Conservation (phyloP, 2,329 filamentous ascomycete genomes). For the Aspergillus alliaceus region DNA sequence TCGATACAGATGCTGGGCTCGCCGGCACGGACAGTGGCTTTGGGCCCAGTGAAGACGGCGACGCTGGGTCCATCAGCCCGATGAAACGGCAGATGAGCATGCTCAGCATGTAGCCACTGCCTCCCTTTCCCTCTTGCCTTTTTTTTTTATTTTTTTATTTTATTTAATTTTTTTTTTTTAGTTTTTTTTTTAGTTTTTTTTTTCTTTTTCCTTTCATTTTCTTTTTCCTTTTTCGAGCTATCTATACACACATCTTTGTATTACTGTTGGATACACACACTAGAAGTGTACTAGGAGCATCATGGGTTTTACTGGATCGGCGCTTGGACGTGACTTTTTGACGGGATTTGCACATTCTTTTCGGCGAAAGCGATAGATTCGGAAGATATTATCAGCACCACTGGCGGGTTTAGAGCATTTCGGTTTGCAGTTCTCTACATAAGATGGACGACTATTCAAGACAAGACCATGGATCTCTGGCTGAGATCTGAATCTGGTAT, state of each 20-base stretch:
- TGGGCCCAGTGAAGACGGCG: conserved; percentile 67
- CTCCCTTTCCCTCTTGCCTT: neutral
- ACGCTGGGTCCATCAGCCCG: conserved; percentile 59
- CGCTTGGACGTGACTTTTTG: neutral
- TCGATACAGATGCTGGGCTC: conserved; percentile 71
- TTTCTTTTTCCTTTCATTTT: neutral
- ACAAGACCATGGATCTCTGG: neutral
- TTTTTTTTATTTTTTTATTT: neutral
- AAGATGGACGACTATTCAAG: neutral
- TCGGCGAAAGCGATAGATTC: conserved; percentile 1
- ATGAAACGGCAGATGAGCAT: conserved; percentile 73
- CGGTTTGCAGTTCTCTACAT: neutral
- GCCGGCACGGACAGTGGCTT: conserved; percentile 48
- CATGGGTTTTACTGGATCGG: neutral
- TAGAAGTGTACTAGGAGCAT: neutral
- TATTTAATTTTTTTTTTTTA: neutral
- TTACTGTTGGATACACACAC: neutral
- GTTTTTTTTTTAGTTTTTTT: neutral
- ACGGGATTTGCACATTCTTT: neutral
- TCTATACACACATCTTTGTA: neutral
- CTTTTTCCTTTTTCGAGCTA: conserved; percentile 1
- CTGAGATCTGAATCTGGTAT: no score
- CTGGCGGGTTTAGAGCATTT: neutral
- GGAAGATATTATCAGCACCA: neutral
- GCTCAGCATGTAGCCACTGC: conserved; percentile 57